Evolutionary conservation across 1,139 yeast species (phyloP).

Genomic region (Cylindricascospora bacillispora): DNA sequence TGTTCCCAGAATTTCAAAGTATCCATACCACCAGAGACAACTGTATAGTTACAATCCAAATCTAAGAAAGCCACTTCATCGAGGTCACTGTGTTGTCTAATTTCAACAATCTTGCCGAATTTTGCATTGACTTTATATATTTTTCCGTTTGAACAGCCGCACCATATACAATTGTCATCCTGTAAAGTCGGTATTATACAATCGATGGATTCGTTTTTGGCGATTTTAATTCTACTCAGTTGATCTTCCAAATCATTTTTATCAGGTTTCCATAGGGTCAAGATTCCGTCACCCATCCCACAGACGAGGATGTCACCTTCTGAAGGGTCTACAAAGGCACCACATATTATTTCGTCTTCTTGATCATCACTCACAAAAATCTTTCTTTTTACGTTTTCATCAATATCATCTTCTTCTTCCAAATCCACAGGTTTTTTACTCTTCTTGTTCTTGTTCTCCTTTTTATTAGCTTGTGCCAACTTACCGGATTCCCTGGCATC

Average conservation of each 20-base stretch:
- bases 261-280: slow-evolving; percentile 76
- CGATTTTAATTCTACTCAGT: slow-evolving; percentile 60
- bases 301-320: slow-evolving; percentile 58
- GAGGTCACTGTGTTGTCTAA: slow-evolving; percentile 47
- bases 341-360: slow-evolving; percentile 77
- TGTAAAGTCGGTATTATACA: slow-evolving; percentile 65
- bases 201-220: slow-evolving; percentile 67
- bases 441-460: slow-evolving; percentile 8
- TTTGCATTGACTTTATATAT: slow-evolving; percentile 56
- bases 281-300: slow-evolving; percentile 87
- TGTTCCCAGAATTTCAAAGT: slow-evolving; percentile 58
- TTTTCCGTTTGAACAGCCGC: slow-evolving; percentile 79
- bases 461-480: slow-evolving; percentile 1
- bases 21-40: slow-evolving; percentile 78
- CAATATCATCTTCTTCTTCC: slow-evolving; percentile 1
- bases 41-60: slow-evolving; percentile 64
- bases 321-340: slow-evolving; percentile 54
- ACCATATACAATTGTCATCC: slow-evolving; percentile 59
- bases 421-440: slow-evolving; percentile 5
- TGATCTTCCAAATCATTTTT: slow-evolving; percentile 64
- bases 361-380: slow-evolving; percentile 66
- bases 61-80: slow-evolving; percentile 66
- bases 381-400: slow-evolving; percentile 28
- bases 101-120: slow-evolving; percentile 51
- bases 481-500: slow-evolving; percentile 48